Conservation (phyloP, 2,329 filamentous ascomycete genomes). For the Cryphonectria japonica region DNA sequence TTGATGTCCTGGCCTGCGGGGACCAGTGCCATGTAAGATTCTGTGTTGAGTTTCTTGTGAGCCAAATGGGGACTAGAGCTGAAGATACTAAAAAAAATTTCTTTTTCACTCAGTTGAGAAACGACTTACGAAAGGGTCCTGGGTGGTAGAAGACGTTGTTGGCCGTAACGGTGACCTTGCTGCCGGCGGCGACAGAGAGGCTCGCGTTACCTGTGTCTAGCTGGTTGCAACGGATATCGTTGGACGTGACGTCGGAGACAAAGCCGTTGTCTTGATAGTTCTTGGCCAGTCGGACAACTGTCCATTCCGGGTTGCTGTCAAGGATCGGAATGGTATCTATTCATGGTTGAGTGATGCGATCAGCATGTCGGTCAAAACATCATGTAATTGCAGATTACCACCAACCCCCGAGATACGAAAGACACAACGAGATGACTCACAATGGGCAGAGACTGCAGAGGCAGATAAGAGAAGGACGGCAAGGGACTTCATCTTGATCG, state of each 20-base stretch:
- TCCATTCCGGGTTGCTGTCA: conserved; percentile 28
- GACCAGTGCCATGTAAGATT: conserved; percentile 44
- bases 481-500: conserved; percentile 33
- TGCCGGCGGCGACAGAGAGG: conserved; percentile 43
- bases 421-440: conserved; percentile 26
- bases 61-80: not conserved
- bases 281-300: conserved; percentile 33
- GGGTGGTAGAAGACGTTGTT: conserved; percentile 44
- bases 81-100: not conserved
- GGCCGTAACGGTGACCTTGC: conserved; percentile 44
- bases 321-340: conserved; percentile 33
- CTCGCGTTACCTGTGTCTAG: conserved; percentile 32
- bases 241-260: conserved; percentile 35
- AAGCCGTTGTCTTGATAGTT: conserved; percentile 35
- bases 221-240: conserved; percentile 38
- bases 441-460: conserved; percentile 34
- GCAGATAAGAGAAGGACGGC: conserved; percentile 32
- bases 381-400: too few relatives aligned
- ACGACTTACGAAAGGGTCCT: conserved; percentile 37
- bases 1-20: conserved; percentile 40
- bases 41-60: not conserved
- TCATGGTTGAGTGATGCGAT: not conserved
- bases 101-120: not conserved
- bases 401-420: too few relatives aligned
- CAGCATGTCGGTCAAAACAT: not conserved